These are phyloP conservation scores for Kernera saxatilis DNA, from an alignment of 345 rosid genomes.

Conservation along the genomic window DNA sequence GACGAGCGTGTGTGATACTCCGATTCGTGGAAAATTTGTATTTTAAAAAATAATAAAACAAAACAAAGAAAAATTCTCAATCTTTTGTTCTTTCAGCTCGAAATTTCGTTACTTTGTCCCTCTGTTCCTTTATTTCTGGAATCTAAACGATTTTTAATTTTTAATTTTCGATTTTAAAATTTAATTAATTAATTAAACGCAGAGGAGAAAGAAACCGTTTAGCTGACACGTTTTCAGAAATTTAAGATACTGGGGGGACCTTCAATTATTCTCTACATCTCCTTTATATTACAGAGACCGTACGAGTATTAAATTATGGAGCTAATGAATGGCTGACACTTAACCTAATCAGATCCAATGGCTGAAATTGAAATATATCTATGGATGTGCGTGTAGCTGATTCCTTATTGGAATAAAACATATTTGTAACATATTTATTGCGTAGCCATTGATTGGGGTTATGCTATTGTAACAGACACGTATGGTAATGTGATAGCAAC, in stretches of 20 bases:
- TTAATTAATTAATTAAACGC: constrained; percentile 2
- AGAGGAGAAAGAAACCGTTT: constrained; percentile 17
- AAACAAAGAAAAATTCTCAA: not conserved
- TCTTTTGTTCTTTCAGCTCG: not conserved
- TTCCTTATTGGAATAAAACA: not conserved
- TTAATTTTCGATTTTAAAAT: too few species aligned
- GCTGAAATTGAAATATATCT: not conserved
- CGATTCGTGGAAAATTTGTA: not conserved
- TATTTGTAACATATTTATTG: constrained; percentile 9
- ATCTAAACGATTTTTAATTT: constrained; percentile 2
- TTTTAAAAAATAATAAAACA: not conserved
- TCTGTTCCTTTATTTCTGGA: constrained; percentile 33
- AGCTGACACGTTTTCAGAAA: constrained; percentile 25
- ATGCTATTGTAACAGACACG: constrained; percentile 19
- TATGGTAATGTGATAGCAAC: constrained; percentile 18
- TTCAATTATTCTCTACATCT: not conserved
- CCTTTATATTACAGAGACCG: not conserved
- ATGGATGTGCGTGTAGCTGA: constrained; percentile 1
- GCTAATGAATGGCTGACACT: not conserved
- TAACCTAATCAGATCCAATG: not conserved
- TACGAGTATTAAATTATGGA: not conserved
- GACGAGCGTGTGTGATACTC: constrained; percentile 13
- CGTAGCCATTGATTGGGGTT: constrained; percentile 3
- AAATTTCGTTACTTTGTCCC: constrained; percentile 12
- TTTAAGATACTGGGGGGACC: constrained; percentile 7